Evolutionary conservation across 106 monocot genomes (phyloP), one percentile per base, ranked within the genome.

Genomic region (Alisma plantagoaquatica): DNA sequence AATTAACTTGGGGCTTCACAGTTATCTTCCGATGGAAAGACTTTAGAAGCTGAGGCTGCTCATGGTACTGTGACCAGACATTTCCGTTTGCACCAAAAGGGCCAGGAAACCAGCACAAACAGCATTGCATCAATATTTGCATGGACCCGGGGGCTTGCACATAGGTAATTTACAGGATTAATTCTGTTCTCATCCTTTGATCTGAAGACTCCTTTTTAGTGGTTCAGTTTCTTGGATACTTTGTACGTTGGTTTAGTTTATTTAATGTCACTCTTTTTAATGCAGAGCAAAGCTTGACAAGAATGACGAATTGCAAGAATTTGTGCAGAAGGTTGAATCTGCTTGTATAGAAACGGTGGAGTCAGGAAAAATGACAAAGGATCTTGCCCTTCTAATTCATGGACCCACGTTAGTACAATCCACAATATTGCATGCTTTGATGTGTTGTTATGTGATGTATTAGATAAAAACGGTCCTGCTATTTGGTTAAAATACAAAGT

Each of bases 91-190:
- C 60, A 87, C 53, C 77, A 78, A 42, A 87, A 75, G 62, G 87
- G 82, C 57, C 77, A 82, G 59, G 87, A 87, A 66, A 87, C 87
- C 12, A 87, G 87, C 42, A 87, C 87, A 42, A 87, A 87, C 43
- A 82, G 87, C 47, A 82, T 87, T 47, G 87, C 87, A 27, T 87
- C 87, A 33, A 87, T 82, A 44, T 87, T 87, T 81, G 87, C 87
- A 42, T 87, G 87, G 87, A 75, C 82, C 14, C 81, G 87, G 43
- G 87, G 87, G 25, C 82, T 87, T 58, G 68, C 55, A 10, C 87
- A 87, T 54, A 87, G 87, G 87, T 78, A 56, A 21, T 17, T n/a
- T 24, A n/a, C n/a, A n/a, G n/a, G n/a, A n/a, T n/a, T n/a, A n/a
- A n/a, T n/a, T n/a, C n/a, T n/a, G n/a, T n/a, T n/a, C n/a, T n/a